Evolutionary conservation across 805 yeast genomes (phyloP).

Genomic region (Scheffersomyces stipitis): DNA sequence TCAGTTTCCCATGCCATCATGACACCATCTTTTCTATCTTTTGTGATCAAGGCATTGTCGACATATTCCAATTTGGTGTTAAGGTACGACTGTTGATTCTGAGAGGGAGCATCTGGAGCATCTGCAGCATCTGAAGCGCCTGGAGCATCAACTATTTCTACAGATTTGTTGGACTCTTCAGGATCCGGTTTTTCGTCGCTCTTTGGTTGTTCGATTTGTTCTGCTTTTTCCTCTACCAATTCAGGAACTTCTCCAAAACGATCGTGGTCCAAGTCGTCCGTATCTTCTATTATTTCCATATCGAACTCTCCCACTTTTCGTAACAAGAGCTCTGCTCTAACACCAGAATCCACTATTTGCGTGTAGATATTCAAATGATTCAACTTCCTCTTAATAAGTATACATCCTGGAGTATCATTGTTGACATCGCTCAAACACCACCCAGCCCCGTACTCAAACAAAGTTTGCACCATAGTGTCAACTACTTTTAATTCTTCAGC

Average conservation of each 20-base stretch:
- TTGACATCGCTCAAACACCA: conserved; percentile 80
- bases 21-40: conserved; percentile 78
- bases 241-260: conserved; percentile 13
- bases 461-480: conserved; percentile 54
- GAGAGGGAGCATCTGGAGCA: conserved; percentile 51
- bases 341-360: conserved; percentile 78
- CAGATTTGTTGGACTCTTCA: conserved; percentile 16
- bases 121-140: conserved; percentile 7
- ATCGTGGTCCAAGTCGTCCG: conserved; percentile 26
- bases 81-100: conserved; percentile 62
- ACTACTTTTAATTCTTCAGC: conserved; percentile 47
- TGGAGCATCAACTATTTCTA: conserved; percentile 3
- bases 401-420: conserved; percentile 82
- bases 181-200: conserved; percentile 9
- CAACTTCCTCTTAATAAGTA: conserved; percentile 55
- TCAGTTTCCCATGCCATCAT: conserved; percentile 97
- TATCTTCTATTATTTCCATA: conserved; percentile 57
- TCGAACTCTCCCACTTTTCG: conserved; percentile 66
- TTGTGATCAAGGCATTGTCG: conserved; percentile 69
- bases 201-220: conserved; percentile 9
- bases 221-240: conserved; percentile 8
- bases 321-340: conserved; percentile 79
- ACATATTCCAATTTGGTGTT: conserved; percentile 65
- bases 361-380: conserved; percentile 40
- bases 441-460: conserved; percentile 87